Base-by-base conservation (phyloP, 768 basidiomycete species). In the Tylopilus balloui region DNA sequence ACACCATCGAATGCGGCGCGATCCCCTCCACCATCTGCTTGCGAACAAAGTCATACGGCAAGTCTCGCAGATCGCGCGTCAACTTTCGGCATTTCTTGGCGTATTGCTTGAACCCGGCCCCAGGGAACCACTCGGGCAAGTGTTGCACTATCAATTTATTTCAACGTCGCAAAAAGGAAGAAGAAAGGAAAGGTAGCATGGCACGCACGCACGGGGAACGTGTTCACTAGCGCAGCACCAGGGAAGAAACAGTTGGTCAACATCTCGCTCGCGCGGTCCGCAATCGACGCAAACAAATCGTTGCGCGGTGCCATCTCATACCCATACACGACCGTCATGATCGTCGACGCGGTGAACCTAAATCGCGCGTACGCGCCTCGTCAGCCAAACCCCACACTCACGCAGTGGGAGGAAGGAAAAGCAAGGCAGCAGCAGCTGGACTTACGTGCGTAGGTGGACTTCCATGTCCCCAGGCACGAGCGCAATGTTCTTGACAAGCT, bases 251-350 rank as follows among this genome's bases (percentile, higher is more conserved):
- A 49, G 6, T 61, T 59, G 3, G 57, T 53, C 31, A 70, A 40
- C 55, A 58, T 64, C 38, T 60, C 56, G 25, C 61, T 64, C n/a
- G 66, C 69, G 1, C 54, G 49, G 19, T 71, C 66, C 11, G 56
- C 67, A 1, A 68, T 53, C n/a, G 50, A 47, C 21, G 71, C 66
- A 34, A 69, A 67, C 23, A 45, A 44, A 51, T 72, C 65, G 21
- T 70, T 53, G 6, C 51, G 48, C 19, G 62, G 65, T 4, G 55
- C 50, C 40, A 70, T 61, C 36, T 71, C 62, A 32, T 70, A 68
- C 11, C 69, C 71, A 38, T 72, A 71, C 15, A 67, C 59, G 21
- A 62, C 53, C 9, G 49, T 47, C 64, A 69, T 65, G 23, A 67
- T 67, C n/a, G 64, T 62, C 21, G 64, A 62, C 15, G 64, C 61